Evolutionary conservation across 805 yeast species (phyloP).

Genomic region (Suhomyces sp.): DNA sequence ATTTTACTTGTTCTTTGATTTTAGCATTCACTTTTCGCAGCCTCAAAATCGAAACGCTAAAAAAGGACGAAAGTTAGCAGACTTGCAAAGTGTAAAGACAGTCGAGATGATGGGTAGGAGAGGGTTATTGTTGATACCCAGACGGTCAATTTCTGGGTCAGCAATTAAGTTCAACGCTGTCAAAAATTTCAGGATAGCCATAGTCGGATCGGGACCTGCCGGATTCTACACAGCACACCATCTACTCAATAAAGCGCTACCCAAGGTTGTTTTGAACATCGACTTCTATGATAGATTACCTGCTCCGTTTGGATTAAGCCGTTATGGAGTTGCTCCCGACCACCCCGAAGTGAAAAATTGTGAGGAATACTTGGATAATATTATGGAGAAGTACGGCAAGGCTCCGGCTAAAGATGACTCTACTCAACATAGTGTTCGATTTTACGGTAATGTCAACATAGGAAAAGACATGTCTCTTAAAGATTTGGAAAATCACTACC

Average conservation of each 20-base stretch:
- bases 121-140: background rate
- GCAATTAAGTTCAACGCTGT: background rate
- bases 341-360: constrained; percentile 95
- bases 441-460: constrained; percentile 68
- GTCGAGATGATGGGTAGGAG: background rate
- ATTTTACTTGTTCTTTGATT: background rate
- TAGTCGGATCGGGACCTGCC: constrained; percentile 95
- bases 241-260: constrained; percentile 48
- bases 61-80: background rate
- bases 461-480: constrained; percentile 60
- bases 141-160: background rate
- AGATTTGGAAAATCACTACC: constrained; percentile 53
- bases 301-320: constrained; percentile 84
- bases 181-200: constrained; percentile 50
- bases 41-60: background rate
- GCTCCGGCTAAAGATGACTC: background rate
- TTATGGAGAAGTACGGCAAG: constrained; percentile 24
- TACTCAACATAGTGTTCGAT: constrained; percentile 35
- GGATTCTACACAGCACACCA: constrained; percentile 88
- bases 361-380: constrained; percentile 64
- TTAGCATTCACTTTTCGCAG: background rate
- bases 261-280: constrained; percentile 36
- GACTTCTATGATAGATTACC: constrained; percentile 84
- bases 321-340: constrained; percentile 99
- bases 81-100: background rate